Percentiles rank a stretch among this genome's conserved stretches.
Evolutionary conservation across 2,329 filamentous ascomycete genomes (phyloP).

Genomic region (Venturia nashicola): DNA sequence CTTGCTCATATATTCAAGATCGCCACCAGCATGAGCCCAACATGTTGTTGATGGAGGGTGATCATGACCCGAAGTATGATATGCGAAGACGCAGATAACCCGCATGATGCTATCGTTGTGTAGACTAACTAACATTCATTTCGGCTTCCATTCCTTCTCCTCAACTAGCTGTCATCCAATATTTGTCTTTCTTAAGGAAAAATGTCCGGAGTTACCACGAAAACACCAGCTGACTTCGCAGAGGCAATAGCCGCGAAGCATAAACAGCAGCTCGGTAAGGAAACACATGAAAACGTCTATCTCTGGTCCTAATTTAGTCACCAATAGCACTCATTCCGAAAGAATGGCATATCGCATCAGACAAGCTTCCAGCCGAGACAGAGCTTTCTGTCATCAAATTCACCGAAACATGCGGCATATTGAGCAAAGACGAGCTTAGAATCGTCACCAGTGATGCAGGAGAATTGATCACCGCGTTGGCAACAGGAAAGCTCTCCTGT

Average conservation of each 20-base stretch:
- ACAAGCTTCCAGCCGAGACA: background rate
- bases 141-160: background rate
- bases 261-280: background rate
- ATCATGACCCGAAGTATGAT: background rate
- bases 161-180: background rate
- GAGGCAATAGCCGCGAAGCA: background rate
- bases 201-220: background rate
- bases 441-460: constrained; percentile 34
- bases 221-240: background rate
- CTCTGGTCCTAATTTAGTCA: background rate
- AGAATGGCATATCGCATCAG: background rate
- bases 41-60: background rate
- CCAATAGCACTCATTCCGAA: background rate
- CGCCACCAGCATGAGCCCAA: background rate
- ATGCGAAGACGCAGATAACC: background rate
- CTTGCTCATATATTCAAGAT: background rate
- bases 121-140: background rate
- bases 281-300: background rate
- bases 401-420: background rate
- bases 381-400: background rate
- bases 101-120: too few species aligned
- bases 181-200: background rate
- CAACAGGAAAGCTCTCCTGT: constrained; percentile 22
- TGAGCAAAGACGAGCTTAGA: constrained; percentile 27
- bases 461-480: constrained; percentile 28